Evolutionary conservation across 441 rosid species (phyloP), one percentile per base, ranked within the genome.

Genomic region (Populus hybrid): DNA sequence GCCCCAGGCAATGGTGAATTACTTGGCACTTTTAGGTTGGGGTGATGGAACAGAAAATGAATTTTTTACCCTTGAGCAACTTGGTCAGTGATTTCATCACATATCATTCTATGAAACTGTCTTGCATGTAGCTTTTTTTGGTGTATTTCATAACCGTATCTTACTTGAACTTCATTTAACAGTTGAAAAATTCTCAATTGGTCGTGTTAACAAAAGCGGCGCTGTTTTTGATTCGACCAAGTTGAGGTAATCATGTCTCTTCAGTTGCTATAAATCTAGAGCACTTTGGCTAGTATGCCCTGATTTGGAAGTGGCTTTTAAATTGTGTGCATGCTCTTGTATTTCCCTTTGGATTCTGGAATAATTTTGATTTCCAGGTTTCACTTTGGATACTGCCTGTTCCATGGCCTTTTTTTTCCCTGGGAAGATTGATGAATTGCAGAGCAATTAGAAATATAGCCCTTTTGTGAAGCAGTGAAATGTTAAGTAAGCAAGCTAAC

Each of bases 11-110:
- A 95, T 93, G 98, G 93, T 93, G 78, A 95, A 95, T 84, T 95
- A 95, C 81, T 83, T 95, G 77, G 97, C 98, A 40, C 98, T 93
- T 81, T 84, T 95, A 81, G 99, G 98, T 69, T 95, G 99, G 99
- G 98, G 98, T 16, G 98, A 95, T 77, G 98, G 97, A 81, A 93
- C 98, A 34, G 98, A 93, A 79, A 91, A 93, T 83, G 99, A 95
- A 85, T 93, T 95, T 87, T 95, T 88, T 86, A 85, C 92, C 14
- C 93, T 95, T 9, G 82, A 89, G 67, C 85, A 93, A 74, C 97
- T 95, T 77, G 95, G 98, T 94, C 63, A 23, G 92, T 86, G 46
- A 67, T 79, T 76, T 68, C 69, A 36, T 64, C 69, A 46, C n/a
- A 42, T 35, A 53, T 4, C 35, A 24, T 67, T 64, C 2, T 21